Conservation (phyloP, 2,329 filamentous ascomycete species). For the Botrytis byssoidea region DNA sequence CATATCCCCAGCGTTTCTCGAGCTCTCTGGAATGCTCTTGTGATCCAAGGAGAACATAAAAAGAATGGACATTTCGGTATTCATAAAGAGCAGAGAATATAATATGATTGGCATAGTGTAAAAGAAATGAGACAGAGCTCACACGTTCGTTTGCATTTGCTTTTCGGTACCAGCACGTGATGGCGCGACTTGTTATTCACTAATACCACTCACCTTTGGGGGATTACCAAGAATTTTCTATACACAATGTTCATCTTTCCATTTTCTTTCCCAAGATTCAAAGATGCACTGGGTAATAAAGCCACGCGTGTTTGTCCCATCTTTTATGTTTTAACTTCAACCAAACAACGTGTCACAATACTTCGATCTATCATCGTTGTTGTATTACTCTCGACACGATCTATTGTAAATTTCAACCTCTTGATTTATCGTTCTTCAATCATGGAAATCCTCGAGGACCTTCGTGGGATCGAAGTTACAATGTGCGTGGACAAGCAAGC, state of each 20-base stretch:
- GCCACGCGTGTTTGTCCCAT: not conserved
- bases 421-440: not conserved
- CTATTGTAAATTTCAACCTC: not conserved
- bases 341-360: not conserved
- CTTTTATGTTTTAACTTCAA: not conserved
- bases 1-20: not conserved
- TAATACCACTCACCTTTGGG: not conserved
- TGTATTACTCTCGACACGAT: not conserved
- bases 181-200: not conserved
- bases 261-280: too few species aligned
- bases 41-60: not conserved
- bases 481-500: not conserved
- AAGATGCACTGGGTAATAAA: too few species aligned
- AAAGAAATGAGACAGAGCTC: not conserved
- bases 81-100: not conserved
- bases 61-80: not conserved
- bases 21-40: not conserved
- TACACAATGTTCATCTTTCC: not conserved
- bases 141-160: not conserved
- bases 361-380: not conserved
- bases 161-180: not conserved
- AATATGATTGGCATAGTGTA: not conserved
- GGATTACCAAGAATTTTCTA: not conserved
- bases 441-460: not conserved
- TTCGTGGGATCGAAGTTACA: constrained; percentile 14